phyloP scores from a whole-genome alignment of 805 yeast genomes.

The Saccharomycopsis sp. region DNA sequence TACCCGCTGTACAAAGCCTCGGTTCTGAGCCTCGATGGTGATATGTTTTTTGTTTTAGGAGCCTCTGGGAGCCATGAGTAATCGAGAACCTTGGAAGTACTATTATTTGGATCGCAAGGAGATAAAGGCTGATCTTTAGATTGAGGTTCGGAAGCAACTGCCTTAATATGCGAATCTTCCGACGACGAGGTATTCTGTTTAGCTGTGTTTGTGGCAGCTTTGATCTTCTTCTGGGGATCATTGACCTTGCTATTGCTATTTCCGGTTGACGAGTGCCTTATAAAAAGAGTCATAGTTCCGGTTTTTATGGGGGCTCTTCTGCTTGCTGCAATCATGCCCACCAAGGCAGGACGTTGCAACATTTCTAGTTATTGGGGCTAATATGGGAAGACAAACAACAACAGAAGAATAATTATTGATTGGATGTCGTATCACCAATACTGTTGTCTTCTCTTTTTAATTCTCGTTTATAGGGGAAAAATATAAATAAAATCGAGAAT shows the following conservation, averaged over 20 bases:
- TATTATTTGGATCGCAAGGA: neutral
- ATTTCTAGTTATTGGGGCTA: too few species aligned
- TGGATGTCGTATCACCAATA: neutral
- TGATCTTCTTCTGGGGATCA: neutral
- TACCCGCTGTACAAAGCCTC: slow-evolving; percentile 18
- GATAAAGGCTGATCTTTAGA: neutral
- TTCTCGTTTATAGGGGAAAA: neutral
- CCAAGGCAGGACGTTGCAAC: too few species aligned
- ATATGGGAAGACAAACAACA: too few species aligned
- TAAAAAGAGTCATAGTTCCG: neutral
- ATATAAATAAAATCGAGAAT: neutral
- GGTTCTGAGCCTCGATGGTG: slow-evolving; percentile 11
- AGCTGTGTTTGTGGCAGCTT: neutral
- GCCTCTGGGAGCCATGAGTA: slow-evolving; percentile 20
- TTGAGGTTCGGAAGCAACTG: too few species aligned
- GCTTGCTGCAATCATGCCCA: too few species aligned
- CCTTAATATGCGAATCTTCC: too few species aligned
- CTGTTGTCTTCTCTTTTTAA: neutral
- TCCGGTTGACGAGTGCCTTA: neutral
- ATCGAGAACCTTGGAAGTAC: neutral
- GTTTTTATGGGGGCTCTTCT: too few species aligned
- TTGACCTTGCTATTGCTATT: neutral
- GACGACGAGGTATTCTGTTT: neutral
- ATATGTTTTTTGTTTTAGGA: slow-evolving; percentile 14
- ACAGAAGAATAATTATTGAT: too few species aligned